Evolutionary conservation across 1,139 yeast genomes (phyloP).

Genomic region (Eremothecium coryli): DNA sequence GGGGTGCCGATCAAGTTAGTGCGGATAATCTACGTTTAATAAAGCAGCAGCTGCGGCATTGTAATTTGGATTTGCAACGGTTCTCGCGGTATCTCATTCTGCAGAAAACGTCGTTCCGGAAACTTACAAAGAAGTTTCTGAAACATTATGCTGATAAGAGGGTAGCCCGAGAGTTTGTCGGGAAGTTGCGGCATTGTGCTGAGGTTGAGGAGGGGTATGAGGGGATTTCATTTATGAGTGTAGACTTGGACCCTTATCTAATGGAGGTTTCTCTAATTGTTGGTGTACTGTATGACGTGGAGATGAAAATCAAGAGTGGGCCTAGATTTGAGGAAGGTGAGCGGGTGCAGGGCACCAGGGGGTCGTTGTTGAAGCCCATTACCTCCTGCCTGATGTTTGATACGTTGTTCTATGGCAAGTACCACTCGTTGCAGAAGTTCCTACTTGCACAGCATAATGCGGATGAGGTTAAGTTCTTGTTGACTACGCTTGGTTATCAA

Average conservation of each 20-base stretch:
- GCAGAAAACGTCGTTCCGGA: conserved; percentile 74
- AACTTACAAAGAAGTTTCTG: conserved; percentile 68
- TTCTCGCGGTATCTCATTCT: conserved; percentile 65
- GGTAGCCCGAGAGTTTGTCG: conserved; percentile 29
- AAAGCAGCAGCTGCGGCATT: conserved; percentile 17
- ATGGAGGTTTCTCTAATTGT: conserved; percentile 52
- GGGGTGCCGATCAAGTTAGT: conserved; percentile 1
- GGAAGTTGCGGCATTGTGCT: conserved; percentile 31
- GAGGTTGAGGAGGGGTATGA: conserved; percentile 30
- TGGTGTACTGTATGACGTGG: conserved; percentile 37
- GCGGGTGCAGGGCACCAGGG: too few relatives aligned
- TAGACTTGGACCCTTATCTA: conserved; percentile 58
- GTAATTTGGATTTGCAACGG: conserved; percentile 46
- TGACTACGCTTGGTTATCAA: conserved; percentile 26
- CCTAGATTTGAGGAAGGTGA: too few relatives aligned
- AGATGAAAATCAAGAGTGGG: conserved; percentile 4
- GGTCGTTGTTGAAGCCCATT: conserved; percentile 9
- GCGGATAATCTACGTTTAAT: conserved; percentile 11
- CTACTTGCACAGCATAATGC: conserved; percentile 39
- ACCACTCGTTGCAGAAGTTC: conserved; percentile 30
- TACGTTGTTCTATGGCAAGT: conserved; percentile 33
- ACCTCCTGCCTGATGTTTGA: conserved; percentile 23
- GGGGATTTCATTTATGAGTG: conserved; percentile 48
- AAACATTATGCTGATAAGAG: conserved; percentile 42
- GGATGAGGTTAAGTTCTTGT: conserved; percentile 35